Evolutionary conservation across 129 eudicot species (phyloP).

Genomic region (Arctium minus): DNA sequence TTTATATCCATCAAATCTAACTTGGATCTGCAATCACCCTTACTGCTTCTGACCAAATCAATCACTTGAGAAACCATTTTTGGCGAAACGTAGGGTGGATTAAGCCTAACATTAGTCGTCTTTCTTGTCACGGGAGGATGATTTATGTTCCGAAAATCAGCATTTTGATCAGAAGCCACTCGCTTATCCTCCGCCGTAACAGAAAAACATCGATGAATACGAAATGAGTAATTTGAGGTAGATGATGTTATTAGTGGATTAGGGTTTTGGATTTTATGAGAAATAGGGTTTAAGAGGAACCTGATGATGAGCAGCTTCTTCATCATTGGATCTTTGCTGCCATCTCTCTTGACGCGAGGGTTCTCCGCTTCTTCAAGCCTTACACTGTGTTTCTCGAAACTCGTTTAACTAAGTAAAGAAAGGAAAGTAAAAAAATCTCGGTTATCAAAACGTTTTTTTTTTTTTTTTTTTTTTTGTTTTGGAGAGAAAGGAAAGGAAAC

Average conservation of each 20-base stretch:
- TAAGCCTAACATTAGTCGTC: neutral
- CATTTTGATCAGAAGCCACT: neutral
- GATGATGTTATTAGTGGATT: slow-evolving; percentile 3
- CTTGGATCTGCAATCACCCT: slow-evolving; percentile 32
- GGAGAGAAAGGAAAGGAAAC: too few relatives aligned
- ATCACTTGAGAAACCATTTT: slow-evolving; percentile 36
- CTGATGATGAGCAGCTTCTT: slow-evolving; percentile 23
- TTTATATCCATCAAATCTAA: slow-evolving; percentile 19
- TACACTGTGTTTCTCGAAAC: too few relatives aligned
- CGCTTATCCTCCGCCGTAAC: neutral
- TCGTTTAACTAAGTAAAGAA: too few relatives aligned
- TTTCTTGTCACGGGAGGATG: neutral
- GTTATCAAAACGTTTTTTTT: too few relatives aligned
- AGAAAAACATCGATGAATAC: neutral
- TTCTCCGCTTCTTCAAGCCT: neutral
- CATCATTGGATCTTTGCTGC: slow-evolving; percentile 2
- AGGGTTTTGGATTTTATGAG: slow-evolving; percentile 14
- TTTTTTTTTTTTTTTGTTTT: too few relatives aligned
- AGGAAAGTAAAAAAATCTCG: too few relatives aligned
- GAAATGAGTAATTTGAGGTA: neutral
- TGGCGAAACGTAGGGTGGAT: slow-evolving; percentile 8
- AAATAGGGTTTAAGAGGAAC: slow-evolving; percentile 24
- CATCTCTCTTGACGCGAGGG: neutral
- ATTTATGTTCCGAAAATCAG: neutral
- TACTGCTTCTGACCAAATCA: slow-evolving; percentile 39